These are phyloP conservation scores for Hydnomerulius pinastri DNA, from an alignment of 768 basidiomycete species.

Conservation along the genomic window DNA sequence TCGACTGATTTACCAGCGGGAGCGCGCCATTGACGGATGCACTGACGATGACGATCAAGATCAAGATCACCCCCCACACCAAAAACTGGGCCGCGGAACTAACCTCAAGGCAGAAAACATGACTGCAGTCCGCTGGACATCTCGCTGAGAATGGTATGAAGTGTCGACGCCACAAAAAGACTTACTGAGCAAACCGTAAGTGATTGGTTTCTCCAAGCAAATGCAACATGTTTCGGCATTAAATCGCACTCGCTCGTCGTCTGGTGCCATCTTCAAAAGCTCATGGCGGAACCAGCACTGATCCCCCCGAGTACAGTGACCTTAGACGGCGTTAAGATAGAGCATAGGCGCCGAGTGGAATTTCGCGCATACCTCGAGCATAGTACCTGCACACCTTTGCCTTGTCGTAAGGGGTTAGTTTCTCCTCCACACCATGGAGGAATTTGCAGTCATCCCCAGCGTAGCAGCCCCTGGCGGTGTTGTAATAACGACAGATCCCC, in stretches of 20 bases:
- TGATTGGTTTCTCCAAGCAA: constrained; percentile 71
- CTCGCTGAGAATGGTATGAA: constrained; percentile 7
- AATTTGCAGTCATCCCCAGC: constrained; percentile 75
- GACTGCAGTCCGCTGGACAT: constrained; percentile 64
- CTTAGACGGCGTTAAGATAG: constrained; percentile 34
- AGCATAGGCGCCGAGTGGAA: not conserved
- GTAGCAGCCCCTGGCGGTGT: constrained; percentile 66
- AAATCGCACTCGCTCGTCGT: constrained; percentile 24
- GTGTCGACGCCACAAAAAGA: not conserved
- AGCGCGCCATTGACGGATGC: constrained; percentile 79
- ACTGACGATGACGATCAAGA: constrained; percentile 41
- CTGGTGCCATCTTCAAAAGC: constrained; percentile 18
- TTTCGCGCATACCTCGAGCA: constrained; percentile 47
- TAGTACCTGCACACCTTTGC: constrained; percentile 70
- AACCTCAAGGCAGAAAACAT: constrained; percentile 76
- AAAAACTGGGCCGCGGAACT: constrained; percentile 16
- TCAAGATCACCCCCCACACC: no score
- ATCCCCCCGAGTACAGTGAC: constrained; percentile 70
- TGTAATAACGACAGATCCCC: constrained; percentile 71
- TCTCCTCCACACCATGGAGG: constrained; percentile 56
- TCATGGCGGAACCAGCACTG: constrained; percentile 77
- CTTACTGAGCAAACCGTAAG: constrained; percentile 70
- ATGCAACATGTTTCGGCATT: constrained; percentile 65
- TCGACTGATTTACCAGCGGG: constrained; percentile 53
- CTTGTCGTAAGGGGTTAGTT: constrained; percentile 69